Evolutionary conservation across 495 filamentous ascomycete genomes (phyloP).

Genomic region (Xylaria acuta): DNA sequence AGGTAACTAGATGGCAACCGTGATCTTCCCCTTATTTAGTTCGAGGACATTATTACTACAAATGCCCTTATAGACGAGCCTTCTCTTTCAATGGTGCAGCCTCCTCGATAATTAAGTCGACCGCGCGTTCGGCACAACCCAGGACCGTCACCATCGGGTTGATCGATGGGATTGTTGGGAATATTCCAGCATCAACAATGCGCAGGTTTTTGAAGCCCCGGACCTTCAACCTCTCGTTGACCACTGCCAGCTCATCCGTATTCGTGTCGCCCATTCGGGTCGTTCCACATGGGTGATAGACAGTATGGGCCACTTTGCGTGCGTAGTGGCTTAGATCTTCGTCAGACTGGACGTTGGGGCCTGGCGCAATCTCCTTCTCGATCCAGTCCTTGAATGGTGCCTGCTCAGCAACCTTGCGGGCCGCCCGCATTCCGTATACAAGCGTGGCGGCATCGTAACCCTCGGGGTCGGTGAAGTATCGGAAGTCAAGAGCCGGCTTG

Average conservation of each 20-base stretch:
- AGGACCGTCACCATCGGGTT: conserved; percentile 71
- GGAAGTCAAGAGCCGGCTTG: conserved; percentile 84
- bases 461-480: conserved; percentile 85
- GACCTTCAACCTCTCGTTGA: conserved; percentile 62
- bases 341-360: conserved; percentile 69
- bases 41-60: background rate
- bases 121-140: conserved; percentile 68
- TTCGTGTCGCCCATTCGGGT: conserved; percentile 81
- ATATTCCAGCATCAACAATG: conserved; percentile 66
- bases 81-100: conserved; percentile 29
- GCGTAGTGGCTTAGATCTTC: conserved; percentile 77
- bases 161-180: conserved; percentile 65
- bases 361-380: conserved; percentile 79
- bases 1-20: background rate
- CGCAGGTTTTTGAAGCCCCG: conserved; percentile 60
- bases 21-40: background rate
- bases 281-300: conserved; percentile 86
- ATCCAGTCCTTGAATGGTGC: conserved; percentile 80
- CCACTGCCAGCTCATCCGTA: conserved; percentile 66
- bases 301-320: conserved; percentile 76
- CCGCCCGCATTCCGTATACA: conserved; percentile 76
- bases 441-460: conserved; percentile 84
- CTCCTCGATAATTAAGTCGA: conserved; percentile 64
- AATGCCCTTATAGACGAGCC: conserved; percentile 34
- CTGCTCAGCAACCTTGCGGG: conserved; percentile 71